phyloP scores from a whole-genome alignment of 352 stramenopile species.

The Aphanomyces cochlioides region DNA sequence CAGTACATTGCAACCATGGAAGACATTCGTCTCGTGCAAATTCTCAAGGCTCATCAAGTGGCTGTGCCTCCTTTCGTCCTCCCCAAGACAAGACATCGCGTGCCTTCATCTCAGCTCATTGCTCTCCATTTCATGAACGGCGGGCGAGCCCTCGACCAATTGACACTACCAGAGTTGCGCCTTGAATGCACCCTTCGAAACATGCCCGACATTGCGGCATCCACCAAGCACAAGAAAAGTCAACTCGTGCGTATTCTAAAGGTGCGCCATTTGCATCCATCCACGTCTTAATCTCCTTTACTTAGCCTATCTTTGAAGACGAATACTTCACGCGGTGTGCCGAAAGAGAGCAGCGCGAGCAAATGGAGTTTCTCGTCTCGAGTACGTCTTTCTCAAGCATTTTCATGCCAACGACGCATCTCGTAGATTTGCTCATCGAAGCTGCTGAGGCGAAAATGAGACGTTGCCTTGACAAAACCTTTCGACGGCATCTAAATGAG shows the following conservation, averaged over 20 bases:
- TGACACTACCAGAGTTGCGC: slow-evolving; percentile 13
- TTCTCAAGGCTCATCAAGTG: slow-evolving; percentile 9
- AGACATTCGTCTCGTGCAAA: slow-evolving; percentile 16
- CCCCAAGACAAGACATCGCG: background rate
- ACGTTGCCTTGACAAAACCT: background rate
- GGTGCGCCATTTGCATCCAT: background rate
- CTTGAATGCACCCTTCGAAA: slow-evolving; percentile 24
- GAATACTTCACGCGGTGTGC: slow-evolving; percentile 15
- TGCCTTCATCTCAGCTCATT: slow-evolving; percentile 5
- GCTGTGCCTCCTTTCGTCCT: slow-evolving; percentile 18
- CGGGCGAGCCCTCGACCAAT: slow-evolving; percentile 5
- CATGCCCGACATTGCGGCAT: slow-evolving; percentile 9
- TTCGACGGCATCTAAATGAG: background rate
- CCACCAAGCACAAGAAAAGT: slow-evolving; percentile 15
- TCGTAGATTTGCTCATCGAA: background rate
- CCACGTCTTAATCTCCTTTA: too few relatives aligned
- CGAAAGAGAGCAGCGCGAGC: slow-evolving; percentile 9
- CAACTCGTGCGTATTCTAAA: slow-evolving; percentile 12
- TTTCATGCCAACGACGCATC: background rate
- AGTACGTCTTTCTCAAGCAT: slow-evolving; percentile 5
- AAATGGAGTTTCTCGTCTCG: slow-evolving; percentile 14
- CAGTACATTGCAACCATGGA: slow-evolving; percentile 29
- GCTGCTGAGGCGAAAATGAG: slow-evolving; percentile 3
- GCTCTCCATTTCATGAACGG: slow-evolving; percentile 17
- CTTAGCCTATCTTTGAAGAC: slow-evolving; percentile 23